Evolutionary conservation across 1,284 basidiomycete genomes (phyloP), one percentile per base, ranked within the genome.

Genomic region (Chalciporus piperatoides): DNA sequence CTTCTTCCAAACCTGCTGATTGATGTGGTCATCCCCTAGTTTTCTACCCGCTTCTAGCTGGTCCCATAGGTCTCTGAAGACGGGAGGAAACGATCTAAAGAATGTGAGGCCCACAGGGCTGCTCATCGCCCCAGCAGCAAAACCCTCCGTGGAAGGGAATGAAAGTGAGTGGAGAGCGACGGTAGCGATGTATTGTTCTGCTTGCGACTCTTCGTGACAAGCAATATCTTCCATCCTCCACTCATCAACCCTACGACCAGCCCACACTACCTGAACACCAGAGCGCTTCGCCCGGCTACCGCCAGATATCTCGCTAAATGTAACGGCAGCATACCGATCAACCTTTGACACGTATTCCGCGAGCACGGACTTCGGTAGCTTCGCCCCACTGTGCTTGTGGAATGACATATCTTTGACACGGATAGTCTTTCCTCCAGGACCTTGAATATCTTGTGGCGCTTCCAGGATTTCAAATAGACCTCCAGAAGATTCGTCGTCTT

Each of bases 51-150:
- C 67, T 60, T 95, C 92, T 19, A 98, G 72, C 68, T 97, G 92
- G 51, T 93, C 89, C 97, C 97, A 99, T 33, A 98, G 73, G 61
- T 94, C 90, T 50, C 93, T 80, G 66, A 87, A 97, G 9, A 81
- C 78, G 0, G 86, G 75, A n/a, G 94, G 92, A 19, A 99, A 75
- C 9, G 82, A 65, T 55, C 89, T 75, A 64, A 87, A 87, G 52
- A 80, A 84, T 0, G 84, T 84, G 44, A 72, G 74, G 39, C 65
- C 73, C 15, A 68, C 68, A 10, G 74, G 64, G 14, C 72, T 70
- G 4, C 68, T 63, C 21, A 75, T 70, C 17, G 69, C 66, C 19
- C 73, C 74, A 0, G 73, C 59, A 33, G 80, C 76, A 62, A 90
- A 90, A 9, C 84, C 84, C 40, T 81, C 78, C 2, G 77, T 75